Evolutionary conservation across 1,284 basidiomycete species (phyloP).

Genomic region (Mrakiaceae sp.): DNA sequence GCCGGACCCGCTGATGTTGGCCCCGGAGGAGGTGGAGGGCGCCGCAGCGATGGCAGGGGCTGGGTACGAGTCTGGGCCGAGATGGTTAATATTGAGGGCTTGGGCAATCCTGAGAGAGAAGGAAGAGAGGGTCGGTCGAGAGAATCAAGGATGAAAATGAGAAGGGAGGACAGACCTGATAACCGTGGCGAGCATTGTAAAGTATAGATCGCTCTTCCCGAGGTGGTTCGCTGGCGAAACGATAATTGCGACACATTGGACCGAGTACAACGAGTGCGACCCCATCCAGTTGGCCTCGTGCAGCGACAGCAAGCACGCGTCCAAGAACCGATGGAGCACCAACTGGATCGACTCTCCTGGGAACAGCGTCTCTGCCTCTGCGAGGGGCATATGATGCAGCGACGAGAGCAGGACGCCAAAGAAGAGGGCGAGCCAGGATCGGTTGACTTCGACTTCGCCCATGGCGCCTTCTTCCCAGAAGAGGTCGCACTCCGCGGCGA

Average conservation of each 20-base stretch:
- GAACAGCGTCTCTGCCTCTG: constrained; percentile 10
- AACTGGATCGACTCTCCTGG: constrained; percentile 10
- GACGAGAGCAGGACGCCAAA: constrained; percentile 19
- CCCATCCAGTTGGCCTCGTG: constrained; percentile 21
- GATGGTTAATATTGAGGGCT: constrained; percentile 18
- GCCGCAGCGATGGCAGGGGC: not conserved
- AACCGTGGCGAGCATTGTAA: constrained; percentile 19
- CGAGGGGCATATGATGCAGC: constrained; percentile 19
- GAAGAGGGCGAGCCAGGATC: constrained; percentile 19
- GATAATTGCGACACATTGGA: constrained; percentile 20
- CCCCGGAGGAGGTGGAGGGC: no score
- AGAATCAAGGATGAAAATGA: not conserved
- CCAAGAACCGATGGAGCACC: constrained; percentile 15
- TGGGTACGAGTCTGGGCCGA: constrained; percentile 17
- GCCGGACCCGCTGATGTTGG: no score
- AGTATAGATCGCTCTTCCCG: constrained; percentile 21
- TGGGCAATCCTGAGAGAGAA: constrained; percentile 17
- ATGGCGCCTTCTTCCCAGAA: constrained; percentile 20
- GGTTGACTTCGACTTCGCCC: constrained; percentile 21
- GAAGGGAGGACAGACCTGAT: constrained; percentile 11
- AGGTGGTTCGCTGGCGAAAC: constrained; percentile 20
- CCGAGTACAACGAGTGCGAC: constrained; percentile 17
- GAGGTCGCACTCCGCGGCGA: constrained; percentile 19
- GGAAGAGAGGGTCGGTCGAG: not conserved
- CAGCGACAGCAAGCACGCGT: constrained; percentile 14